A percentile compares a stretch with the other conserved stretches of the same genome.
phyloP scores from a whole-genome alignment of 2,329 filamentous ascomycete genomes.

The Rhynchosporium agropyri region DNA sequence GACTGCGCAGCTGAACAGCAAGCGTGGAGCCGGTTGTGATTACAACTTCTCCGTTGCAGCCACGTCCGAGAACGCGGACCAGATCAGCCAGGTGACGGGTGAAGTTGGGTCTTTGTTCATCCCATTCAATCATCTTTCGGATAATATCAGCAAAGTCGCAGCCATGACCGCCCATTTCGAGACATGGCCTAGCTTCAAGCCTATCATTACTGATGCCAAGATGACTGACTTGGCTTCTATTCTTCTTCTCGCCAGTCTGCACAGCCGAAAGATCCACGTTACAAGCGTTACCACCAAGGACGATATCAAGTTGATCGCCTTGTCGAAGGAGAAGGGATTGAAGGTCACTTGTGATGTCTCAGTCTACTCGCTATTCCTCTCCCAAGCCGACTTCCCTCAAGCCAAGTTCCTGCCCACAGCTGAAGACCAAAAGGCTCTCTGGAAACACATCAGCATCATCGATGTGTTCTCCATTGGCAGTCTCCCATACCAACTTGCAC shows the following conservation, averaged over 20 bases:
- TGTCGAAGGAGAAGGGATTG: conserved; percentile 80
- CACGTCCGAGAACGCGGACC: conserved; percentile 72
- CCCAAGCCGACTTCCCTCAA: conserved; percentile 69
- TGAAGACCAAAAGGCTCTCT: conserved; percentile 72
- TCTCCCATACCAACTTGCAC: conserved; percentile 74
- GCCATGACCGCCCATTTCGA: conserved; percentile 79
- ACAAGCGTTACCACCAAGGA: conserved; percentile 81
- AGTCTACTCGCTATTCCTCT: conserved; percentile 78
- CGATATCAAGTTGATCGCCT: conserved; percentile 74
- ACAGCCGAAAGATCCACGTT: conserved; percentile 77
- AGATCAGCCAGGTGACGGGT: conserved; percentile 70
- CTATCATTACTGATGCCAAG: conserved; percentile 80
- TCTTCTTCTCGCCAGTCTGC: conserved; percentile 74
- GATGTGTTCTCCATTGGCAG: conserved; percentile 81
- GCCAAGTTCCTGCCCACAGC: conserved; percentile 67
- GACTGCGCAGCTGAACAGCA: conserved; percentile 71
- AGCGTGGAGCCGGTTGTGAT: conserved; percentile 70
- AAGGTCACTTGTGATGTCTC: conserved; percentile 82
- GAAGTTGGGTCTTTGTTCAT: conserved; percentile 83
- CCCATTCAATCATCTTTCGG: conserved; percentile 76
- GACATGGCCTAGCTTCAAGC: conserved; percentile 76
- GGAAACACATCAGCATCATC: conserved; percentile 72
- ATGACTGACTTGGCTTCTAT: conserved; percentile 81
- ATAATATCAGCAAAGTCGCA: conserved; percentile 82
- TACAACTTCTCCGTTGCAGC: conserved; percentile 80